phyloP scores from a whole-genome alignment of 805 yeast genomes.

The Starmerella geochares region DNA sequence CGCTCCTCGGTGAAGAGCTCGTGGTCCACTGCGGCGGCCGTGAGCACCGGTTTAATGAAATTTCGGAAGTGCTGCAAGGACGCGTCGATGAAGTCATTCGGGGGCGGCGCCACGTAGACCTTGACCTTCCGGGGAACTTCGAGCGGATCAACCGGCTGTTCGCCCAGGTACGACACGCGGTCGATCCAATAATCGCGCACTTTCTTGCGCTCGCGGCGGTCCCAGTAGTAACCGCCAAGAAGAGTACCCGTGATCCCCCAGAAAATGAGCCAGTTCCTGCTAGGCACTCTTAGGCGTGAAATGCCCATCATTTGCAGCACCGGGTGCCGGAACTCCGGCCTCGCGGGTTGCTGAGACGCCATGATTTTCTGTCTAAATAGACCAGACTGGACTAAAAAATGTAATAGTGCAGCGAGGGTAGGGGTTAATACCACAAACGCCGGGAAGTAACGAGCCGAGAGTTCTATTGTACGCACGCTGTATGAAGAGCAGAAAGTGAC shows the following conservation, averaged over 20 bases:
- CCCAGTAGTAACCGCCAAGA: constrained; percentile 72
- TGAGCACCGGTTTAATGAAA: constrained; percentile 75
- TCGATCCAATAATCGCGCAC: constrained; percentile 57
- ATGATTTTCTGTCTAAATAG: neutral
- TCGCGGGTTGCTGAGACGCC: constrained; percentile 7
- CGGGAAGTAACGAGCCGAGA: too few species aligned
- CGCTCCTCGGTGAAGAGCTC: constrained; percentile 61
- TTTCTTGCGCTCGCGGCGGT: constrained; percentile 59
- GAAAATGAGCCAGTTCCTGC: constrained; percentile 87
- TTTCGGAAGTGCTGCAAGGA: constrained; percentile 63
- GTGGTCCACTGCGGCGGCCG: constrained; percentile 74
- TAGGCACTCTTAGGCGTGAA: constrained; percentile 65
- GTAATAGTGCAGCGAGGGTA: neutral
- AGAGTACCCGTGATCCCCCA: constrained; percentile 58
- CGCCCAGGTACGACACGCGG: constrained; percentile 45
- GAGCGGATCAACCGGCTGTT: constrained; percentile 38
- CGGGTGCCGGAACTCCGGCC: constrained; percentile 40
- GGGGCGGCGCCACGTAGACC: constrained; percentile 92
- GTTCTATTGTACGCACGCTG: neutral
- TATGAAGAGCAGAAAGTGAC: too few species aligned
- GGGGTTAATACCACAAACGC: constrained; percentile 6
- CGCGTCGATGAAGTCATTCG: constrained; percentile 74
- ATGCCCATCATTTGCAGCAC: constrained; percentile 80
- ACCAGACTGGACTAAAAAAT: neutral
- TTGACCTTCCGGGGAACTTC: constrained; percentile 63